phyloP scores from a whole-genome alignment of 1,139 yeast species.

The Blastobotrys malaysiensis region DNA sequence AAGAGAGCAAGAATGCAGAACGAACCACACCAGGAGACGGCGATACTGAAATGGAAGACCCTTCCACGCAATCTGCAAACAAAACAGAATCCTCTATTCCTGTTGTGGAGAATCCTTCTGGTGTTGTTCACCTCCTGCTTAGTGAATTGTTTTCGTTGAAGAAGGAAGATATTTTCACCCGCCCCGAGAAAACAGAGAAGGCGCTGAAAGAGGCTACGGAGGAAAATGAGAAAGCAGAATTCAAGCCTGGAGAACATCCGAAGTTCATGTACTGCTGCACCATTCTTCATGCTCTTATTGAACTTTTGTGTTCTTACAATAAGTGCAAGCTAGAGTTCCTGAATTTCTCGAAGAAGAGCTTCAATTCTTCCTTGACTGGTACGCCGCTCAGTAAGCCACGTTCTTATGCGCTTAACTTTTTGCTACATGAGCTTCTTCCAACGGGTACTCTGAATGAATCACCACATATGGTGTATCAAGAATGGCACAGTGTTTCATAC shows the following conservation, averaged over 20 bases:
- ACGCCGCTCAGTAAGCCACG: constrained; percentile 48
- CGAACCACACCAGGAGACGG: constrained; percentile 19
- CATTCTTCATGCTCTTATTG: constrained; percentile 62
- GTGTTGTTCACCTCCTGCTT: constrained; percentile 57
- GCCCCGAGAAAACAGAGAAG: constrained; percentile 22
- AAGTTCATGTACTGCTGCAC: constrained; percentile 63
- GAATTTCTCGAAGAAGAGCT: constrained; percentile 60
- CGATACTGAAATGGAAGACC: constrained; percentile 23
- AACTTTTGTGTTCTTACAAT: constrained; percentile 71
- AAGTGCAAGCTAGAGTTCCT: constrained; percentile 78
- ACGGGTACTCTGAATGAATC: constrained; percentile 39
- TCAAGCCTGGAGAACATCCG: constrained; percentile 34
- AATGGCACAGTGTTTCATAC: constrained; percentile 41
- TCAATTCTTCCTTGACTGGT: constrained; percentile 8
- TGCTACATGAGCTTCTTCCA: constrained; percentile 71
- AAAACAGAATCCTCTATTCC: constrained; percentile 11
- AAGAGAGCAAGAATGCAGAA: neutral
- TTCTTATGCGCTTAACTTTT: constrained; percentile 68
- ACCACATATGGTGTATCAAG: constrained; percentile 18
- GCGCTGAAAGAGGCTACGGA: constrained; percentile 19
- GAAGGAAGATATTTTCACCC: constrained; percentile 27
- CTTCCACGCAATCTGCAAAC: constrained; percentile 8
- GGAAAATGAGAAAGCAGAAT: constrained; percentile 19
- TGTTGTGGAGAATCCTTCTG: constrained; percentile 40
- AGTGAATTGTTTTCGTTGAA: constrained; percentile 53